Base-by-base conservation (phyloP, 2,329 filamentous ascomycete species). In the Cladorrhinum sp. region DNA sequence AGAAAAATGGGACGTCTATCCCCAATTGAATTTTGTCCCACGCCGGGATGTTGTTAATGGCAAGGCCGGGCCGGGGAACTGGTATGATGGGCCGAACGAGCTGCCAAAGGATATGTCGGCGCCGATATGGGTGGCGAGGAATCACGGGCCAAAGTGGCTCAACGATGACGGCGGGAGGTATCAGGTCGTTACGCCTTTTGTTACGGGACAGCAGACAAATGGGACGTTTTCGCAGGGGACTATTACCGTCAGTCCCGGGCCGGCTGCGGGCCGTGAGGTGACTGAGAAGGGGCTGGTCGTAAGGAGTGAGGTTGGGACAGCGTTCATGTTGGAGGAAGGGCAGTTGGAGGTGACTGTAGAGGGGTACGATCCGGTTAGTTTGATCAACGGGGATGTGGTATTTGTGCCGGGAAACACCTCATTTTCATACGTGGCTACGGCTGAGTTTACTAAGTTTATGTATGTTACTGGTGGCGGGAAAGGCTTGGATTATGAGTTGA, bases 141-240 rank as follows among this genome's bases (percentile, higher is more conserved):
- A 76, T 64, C 77, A 76, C 60, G 78, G 79, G 0, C 76, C 77
- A 9, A 79, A 78, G 64, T 79, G 76, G 60, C 71, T 81, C 3
- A 76, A 74, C 65, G 68, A 68, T 20, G 66, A 70, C 52, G 66
- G 68, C 18, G 73, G 72, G 49, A 57, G 67, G 26, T 79, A 80
- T 67, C 73, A 77, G 65, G 72, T 81, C 58, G 68, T 81, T 2
- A 73, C 76, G 62, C 77, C 78, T 1, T 74, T 80, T 33, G 73
- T 79, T 16, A 77, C 77, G 2, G 67, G 70, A 4, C 62, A 67
- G 16, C 74, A 79, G 66, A 74, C 75, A 26, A 74, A 72, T 3
- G 70, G 67, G 2, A 77, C 76, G 62, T 80, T 78, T 66, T 77
- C 77, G 14, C 65, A 79, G 20, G 75, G 77, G 0, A 79, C 77